Evolutionary conservation across 441 rosid genomes (phyloP), one percentile per base, ranked within the genome.

Genomic region (Mallotus japonicus): DNA sequence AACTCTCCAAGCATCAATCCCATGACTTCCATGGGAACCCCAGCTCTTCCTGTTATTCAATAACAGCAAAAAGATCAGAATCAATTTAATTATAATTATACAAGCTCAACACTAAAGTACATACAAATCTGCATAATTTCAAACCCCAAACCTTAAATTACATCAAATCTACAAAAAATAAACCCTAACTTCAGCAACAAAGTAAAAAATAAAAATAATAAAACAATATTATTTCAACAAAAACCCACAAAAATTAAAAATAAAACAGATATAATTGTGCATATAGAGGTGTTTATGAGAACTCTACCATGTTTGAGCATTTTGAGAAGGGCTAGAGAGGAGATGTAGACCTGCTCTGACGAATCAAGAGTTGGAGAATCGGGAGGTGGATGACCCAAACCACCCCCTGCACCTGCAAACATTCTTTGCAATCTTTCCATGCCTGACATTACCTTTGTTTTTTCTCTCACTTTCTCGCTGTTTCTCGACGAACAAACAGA

Each of bases 11-110:
- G 89, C 99, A 95, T 95, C 93, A 95, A 73, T 51, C 99, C 98
- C 99, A 95, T 95, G 0, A 95, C 99, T 76, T 95, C 98, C 99
- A 95, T 95, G 62, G 99, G 99, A 62, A 95, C 99, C 62, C 99
- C 98, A 85, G 98, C 99, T 80, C 98, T 90, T 64, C 97, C 99
- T 95, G 60, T 56, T 28, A 28, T 28, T 28, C 32, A 28, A 28
- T 28, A 28, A 28, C 32, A 28, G 32, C 32, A 28, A 28, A 28
- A 28, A 28, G 32, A 28, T 28, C 32, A 28, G 32, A 28, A 28
- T 28, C 32, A 28, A 28, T 28, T 28, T 28, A 28, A 28, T 28
- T 28, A 28, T 28, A 28, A 28, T 28, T 28, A 28, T 28, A 28
- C 32, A 28, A 28, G 32, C 3, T 2, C 32, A 28, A 28, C 3